Evolutionary conservation across 495 filamentous ascomycete species (phyloP).

Genomic region (Glutinoglossum americanum): DNA sequence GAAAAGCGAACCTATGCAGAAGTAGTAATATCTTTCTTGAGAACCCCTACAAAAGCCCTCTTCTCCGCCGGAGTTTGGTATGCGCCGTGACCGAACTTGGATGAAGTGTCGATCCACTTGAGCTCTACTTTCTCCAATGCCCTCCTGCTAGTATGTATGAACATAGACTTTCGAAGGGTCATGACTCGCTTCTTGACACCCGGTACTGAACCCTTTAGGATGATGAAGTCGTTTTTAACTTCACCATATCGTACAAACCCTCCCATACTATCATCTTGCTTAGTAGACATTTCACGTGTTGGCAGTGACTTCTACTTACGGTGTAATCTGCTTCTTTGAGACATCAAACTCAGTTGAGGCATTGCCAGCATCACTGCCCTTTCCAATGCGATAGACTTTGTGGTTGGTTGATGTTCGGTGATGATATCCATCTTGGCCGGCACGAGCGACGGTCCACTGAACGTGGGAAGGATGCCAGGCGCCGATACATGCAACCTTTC

Average conservation of each 20-base stretch:
- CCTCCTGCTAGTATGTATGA: slow-evolving; percentile 83
- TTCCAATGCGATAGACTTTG: slow-evolving; percentile 98
- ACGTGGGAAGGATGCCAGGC: slow-evolving; percentile 99
- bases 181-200: slow-evolving; percentile 99
- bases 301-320: slow-evolving; percentile 47
- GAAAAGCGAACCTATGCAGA: background rate
- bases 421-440: slow-evolving; percentile 99
- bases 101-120: slow-evolving; percentile 99
- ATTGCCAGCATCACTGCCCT: slow-evolving; percentile 68
- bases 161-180: slow-evolving; percentile 98
- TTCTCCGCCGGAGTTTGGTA: slow-evolving; percentile 98
- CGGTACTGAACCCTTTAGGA: slow-evolving; percentile 92
- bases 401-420: slow-evolving; percentile 99
- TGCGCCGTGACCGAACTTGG: slow-evolving; percentile 99
- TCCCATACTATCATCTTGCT: slow-evolving; percentile 48
- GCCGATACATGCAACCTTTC: slow-evolving; percentile 99
- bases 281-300: slow-evolving; percentile 14
- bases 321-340: slow-evolving; percentile 98
- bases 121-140: slow-evolving; percentile 97
- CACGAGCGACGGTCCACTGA: slow-evolving; percentile 99
- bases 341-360: slow-evolving; percentile 89
- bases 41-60: slow-evolving; percentile 76
- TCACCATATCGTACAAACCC: slow-evolving; percentile 98
- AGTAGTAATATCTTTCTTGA: slow-evolving; percentile 57
- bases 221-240: slow-evolving; percentile 97